phyloP scores from a whole-genome alignment of 1,139 yeast species.

The Zygoascus sp. region DNA sequence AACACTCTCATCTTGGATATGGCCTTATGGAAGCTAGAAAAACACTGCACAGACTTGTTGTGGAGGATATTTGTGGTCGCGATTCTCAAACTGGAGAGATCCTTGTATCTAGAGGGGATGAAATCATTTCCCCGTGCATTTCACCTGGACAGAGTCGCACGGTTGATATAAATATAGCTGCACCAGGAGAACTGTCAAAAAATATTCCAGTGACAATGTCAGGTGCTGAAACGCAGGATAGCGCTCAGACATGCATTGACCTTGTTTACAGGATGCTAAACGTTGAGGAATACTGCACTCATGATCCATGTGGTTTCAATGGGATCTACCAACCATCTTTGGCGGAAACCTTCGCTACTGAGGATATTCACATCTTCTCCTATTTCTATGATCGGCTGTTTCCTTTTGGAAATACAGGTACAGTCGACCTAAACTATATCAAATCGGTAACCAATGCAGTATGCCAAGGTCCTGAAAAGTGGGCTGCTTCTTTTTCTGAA shows the following conservation, averaged over 20 bases:
- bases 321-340: constrained; percentile 94
- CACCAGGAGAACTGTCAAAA: constrained; percentile 16
- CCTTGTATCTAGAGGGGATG: constrained; percentile 4
- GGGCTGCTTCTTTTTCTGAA: constrained; percentile 54
- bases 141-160: constrained; percentile 62
- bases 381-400: constrained; percentile 85
- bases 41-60: constrained; percentile 53
- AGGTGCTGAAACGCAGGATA: constrained; percentile 48
- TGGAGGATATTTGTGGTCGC: constrained; percentile 9
- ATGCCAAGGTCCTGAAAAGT: constrained; percentile 69
- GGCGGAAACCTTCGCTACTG: constrained; percentile 61
- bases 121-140: constrained; percentile 66
- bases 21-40: constrained; percentile 92
- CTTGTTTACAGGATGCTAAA: constrained; percentile 71
- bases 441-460: constrained; percentile 68
- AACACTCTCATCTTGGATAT: constrained; percentile 85
- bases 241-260: constrained; percentile 67
- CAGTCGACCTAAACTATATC: constrained; percentile 73
- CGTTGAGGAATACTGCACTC: constrained; percentile 66
- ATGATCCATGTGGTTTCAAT: constrained; percentile 82
- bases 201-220: constrained; percentile 54
- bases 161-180: constrained; percentile 23
- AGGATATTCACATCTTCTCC: constrained; percentile 78
- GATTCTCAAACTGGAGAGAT: constrained; percentile 8
- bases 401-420: constrained; percentile 81